Evolutionary conservation across 2,329 filamentous ascomycete species (phyloP).

Genomic region (Cryphonectria japonica): DNA sequence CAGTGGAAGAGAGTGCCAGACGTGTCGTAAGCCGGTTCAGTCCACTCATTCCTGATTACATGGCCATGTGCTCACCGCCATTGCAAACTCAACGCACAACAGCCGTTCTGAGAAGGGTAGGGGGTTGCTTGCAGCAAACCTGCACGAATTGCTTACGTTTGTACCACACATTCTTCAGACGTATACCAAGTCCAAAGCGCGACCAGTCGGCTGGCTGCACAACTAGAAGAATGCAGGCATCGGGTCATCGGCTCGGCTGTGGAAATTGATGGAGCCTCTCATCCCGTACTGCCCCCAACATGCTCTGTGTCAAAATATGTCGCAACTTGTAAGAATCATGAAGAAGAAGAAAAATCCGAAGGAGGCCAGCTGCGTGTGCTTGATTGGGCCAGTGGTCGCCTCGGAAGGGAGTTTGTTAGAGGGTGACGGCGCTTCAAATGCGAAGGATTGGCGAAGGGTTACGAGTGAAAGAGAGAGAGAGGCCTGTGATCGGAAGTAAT

Average conservation of each 20-base stretch:
- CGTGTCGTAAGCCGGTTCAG: neutral
- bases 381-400: no score
- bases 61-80: constrained; percentile 24
- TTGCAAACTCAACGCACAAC: constrained; percentile 6
- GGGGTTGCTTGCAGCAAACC: constrained; percentile 22
- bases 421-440: no score
- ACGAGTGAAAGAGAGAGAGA: no score
- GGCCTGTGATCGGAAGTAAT: no score
- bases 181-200: neutral
- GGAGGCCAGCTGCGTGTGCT: neutral
- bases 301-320: neutral
- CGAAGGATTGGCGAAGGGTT: no score
- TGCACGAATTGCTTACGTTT: constrained; percentile 13
- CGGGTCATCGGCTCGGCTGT: constrained; percentile 1
- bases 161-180: neutral
- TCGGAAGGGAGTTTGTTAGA: no score
- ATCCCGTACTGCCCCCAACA: neutral
- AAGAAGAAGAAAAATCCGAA: neutral
- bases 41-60: neutral
- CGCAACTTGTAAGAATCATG: neutral
- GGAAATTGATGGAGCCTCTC: neutral
- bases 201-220: neutral
- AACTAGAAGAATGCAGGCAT: neutral
- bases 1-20: neutral
- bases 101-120: constrained; percentile 11